Base-by-base conservation (phyloP, 495 filamentous ascomycete species). In the Penicillium ucsense region DNA sequence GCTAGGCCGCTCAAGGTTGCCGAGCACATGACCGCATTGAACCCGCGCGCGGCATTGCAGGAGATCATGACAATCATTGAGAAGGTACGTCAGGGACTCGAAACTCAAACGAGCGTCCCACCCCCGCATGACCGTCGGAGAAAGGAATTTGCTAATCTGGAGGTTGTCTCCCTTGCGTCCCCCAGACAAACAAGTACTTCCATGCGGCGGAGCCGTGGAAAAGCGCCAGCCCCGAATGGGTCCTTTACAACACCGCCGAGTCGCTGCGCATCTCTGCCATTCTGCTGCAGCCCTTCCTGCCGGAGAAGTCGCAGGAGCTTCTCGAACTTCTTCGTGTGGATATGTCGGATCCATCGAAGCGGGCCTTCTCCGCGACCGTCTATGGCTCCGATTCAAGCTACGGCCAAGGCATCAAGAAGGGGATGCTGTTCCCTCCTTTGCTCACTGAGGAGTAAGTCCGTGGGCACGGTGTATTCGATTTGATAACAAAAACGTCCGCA, bases 221-320 rank as follows among this genome's bases (percentile, higher is more conserved):
- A 39, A 54, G 57, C 29, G 43, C 75, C 43, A 57, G 77, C 28
- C 49, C 72, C 9, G 66, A 78, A 48, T 61, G 69, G 46, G 71
- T 75, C 36, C 66, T 98, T 37, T 95, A 78, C 60, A 72, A 85
- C 33, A 71, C 74, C 43, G 79, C 81, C 2, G 92, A 98, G 61
- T 77, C 82, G n/a, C 60, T 96, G 37, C 83, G 92, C 20, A 77
- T 96, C 33, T 65, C 70, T 3, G 88, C 83, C 6, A 95, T 97
- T 46, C 68, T 97, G 34, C 68, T 98, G 31, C 91, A 95, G 63
- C 89, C 92, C 3, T 89, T 85, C 58, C 89, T 97, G 76, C 92
- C 92, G 3, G 72, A 64, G n/a, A 95, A 91, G 63, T 74, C 86
- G 39, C 61, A 66, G 33, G 72, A 82, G 54, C 57, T 97, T 39